Evolutionary conservation across 2,329 filamentous ascomycete species (phyloP).

Genomic region (Didymella arachidicola): DNA sequence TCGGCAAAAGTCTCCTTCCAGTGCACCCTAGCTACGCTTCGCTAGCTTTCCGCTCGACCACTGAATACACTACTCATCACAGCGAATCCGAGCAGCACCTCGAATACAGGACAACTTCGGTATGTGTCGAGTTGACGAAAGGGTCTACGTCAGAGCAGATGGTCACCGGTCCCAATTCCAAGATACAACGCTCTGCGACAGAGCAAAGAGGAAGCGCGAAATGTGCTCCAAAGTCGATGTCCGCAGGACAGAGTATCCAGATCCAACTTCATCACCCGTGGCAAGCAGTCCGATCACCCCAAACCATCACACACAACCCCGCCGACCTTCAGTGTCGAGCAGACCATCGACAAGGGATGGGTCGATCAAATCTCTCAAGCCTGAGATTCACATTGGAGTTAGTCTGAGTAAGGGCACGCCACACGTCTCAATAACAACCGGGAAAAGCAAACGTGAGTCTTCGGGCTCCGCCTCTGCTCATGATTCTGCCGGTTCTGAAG

Average conservation of each 20-base stretch:
- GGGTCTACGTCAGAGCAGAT: conserved; percentile 37
- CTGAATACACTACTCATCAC: neutral
- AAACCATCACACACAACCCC: conserved; percentile 30
- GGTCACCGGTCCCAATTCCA: conserved; percentile 38
- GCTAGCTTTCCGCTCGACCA: neutral
- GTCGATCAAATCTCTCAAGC: conserved; percentile 29
- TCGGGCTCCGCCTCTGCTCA: conserved; percentile 30
- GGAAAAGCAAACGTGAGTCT: conserved; percentile 34
- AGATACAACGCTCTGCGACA: conserved; percentile 37
- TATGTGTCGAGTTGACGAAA: conserved; percentile 47
- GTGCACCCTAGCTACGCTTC: neutral
- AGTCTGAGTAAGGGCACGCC: conserved; percentile 36
- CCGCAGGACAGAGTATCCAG: conserved; percentile 38
- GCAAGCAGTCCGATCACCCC: conserved; percentile 45
- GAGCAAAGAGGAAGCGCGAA: conserved; percentile 25
- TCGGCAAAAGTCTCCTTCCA: neutral
- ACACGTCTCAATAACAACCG: conserved; percentile 34
- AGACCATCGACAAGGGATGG: conserved; percentile 40
- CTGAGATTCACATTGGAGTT: conserved; percentile 42
- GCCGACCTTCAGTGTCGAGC: conserved; percentile 34
- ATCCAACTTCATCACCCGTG: conserved; percentile 41
- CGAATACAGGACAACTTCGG: conserved; percentile 10
- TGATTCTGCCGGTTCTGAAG: conserved; percentile 44
- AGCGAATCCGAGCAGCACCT: neutral
- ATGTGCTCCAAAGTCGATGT: conserved; percentile 39